Evolutionary conservation across 441 rosid genomes (phyloP).

Genomic region (Jatropha podagrica): DNA sequence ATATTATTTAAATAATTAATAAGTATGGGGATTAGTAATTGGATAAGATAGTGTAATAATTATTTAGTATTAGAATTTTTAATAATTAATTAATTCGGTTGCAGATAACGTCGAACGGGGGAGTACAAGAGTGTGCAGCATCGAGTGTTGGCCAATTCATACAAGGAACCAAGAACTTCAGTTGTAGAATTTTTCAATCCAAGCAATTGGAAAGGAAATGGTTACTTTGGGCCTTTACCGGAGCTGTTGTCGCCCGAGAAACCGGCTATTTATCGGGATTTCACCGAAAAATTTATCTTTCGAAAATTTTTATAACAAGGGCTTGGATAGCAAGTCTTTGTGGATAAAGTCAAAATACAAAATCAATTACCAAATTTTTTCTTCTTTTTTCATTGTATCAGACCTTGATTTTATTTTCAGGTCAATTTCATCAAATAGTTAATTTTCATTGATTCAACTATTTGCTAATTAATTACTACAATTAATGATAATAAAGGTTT

Average conservation of each 20-base stretch:
- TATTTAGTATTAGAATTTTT: too few species aligned
- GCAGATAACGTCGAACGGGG: constrained; percentile 22
- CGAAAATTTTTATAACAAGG: constrained; percentile 26
- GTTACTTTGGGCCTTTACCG: constrained; percentile 31
- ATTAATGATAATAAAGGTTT: too few species aligned
- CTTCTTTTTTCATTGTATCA: too few species aligned
- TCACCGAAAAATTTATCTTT: constrained; percentile 22
- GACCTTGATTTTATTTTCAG: too few species aligned
- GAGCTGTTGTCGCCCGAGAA: constrained; percentile 32
- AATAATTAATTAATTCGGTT: not conserved
- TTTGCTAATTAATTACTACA: too few species aligned
- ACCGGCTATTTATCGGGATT: constrained; percentile 30
- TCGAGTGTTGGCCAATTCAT: constrained; percentile 6
- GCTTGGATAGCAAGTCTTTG: constrained; percentile 18
- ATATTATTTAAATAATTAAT: too few species aligned
- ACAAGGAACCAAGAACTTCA: constrained; percentile 3
- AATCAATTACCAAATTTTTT: not conserved
- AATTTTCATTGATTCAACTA: too few species aligned
- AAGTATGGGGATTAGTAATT: too few species aligned
- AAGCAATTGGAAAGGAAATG: constrained; percentile 28
- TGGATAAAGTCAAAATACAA: constrained; percentile 32
- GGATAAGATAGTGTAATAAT: too few species aligned
- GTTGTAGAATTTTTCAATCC: constrained; percentile 12
- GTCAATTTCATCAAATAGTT: too few species aligned
- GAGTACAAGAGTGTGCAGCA: constrained; percentile 16